These are phyloP conservation scores for Trichoderma guizhouense DNA, from an alignment of 2,329 filamentous ascomycete genomes.

Conservation along the genomic window DNA sequence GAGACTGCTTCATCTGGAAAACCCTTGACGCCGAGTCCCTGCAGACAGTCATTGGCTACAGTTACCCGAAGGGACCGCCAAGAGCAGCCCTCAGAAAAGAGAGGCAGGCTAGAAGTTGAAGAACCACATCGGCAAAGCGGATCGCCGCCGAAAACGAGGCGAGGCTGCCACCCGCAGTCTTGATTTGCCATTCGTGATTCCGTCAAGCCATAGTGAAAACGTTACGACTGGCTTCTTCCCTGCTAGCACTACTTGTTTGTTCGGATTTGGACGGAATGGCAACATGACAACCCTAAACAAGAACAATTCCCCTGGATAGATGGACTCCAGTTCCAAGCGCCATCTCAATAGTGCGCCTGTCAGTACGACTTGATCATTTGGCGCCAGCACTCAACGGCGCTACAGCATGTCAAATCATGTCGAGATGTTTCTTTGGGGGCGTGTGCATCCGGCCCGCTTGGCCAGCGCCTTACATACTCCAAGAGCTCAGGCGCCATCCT, in stretches of 20 bases:
- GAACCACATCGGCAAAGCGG: not conserved
- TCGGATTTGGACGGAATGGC: slow-evolving; percentile 2
- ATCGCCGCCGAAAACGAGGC: not conserved
- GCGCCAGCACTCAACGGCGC: not conserved
- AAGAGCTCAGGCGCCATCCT: not conserved
- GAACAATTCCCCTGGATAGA: not conserved
- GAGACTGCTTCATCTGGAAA: not conserved
- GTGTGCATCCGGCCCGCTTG: not conserved
- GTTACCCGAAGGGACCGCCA: not conserved
- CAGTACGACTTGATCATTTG: not conserved
- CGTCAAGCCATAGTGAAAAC: not conserved
- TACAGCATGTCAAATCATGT: not conserved
- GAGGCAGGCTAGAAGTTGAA: not conserved
- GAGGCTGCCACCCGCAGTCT: not conserved
- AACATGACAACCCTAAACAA: not conserved
- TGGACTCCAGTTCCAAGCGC: not conserved
- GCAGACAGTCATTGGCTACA: not conserved
- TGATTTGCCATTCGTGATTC: not conserved
- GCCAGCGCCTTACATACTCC: not conserved
- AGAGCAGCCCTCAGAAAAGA: not conserved
- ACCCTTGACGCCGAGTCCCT: not conserved
- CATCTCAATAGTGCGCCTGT: not conserved
- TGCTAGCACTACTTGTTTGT: not conserved
- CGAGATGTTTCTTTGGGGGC: not conserved
- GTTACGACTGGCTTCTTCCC: not conserved